Evolutionary conservation across 2,329 filamentous ascomycete species (phyloP).

Genomic region (Cadophora luteo-olivacea): DNA sequence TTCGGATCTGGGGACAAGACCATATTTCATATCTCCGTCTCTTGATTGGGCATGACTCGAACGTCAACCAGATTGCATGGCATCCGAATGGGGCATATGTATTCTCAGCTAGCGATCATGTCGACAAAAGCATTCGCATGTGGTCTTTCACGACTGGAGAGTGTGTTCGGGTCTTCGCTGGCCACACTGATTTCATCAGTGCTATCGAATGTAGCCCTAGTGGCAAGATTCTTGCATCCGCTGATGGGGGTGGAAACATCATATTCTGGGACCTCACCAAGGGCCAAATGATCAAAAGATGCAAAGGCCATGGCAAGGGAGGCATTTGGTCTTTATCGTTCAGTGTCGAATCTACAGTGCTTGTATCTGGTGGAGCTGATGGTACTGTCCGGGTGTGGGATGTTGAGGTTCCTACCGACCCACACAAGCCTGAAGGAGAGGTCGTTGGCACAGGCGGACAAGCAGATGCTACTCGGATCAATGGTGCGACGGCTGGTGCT

Average conservation of each 20-base stretch:
- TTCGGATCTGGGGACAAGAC: constrained; percentile 90
- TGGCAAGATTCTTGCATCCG: constrained; percentile 89
- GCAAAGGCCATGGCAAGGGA: constrained; percentile 90
- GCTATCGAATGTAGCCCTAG: constrained; percentile 85
- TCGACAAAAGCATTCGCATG: constrained; percentile 92
- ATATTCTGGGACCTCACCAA: constrained; percentile 94
- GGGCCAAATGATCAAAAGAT: constrained; percentile 86
- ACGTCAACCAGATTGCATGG: constrained; percentile 91
- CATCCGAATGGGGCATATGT: constrained; percentile 94
- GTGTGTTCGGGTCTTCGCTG: constrained; percentile 89
- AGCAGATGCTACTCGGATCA: constrained; percentile 57
- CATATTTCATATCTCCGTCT: constrained; percentile 88
- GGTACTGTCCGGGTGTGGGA: constrained; percentile 96
- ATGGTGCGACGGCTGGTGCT: constrained; percentile 38
- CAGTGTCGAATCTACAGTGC: constrained; percentile 88
- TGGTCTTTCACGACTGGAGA: constrained; percentile 91
- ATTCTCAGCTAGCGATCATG: constrained; percentile 87
- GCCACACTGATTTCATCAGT: constrained; percentile 87
- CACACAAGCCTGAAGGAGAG: constrained; percentile 57
- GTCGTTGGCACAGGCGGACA: constrained; percentile 50
- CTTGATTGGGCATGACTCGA: constrained; percentile 90
- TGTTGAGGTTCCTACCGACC: constrained; percentile 74
- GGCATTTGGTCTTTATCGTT: constrained; percentile 94
- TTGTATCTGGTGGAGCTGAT: constrained; percentile 90
- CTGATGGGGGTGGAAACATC: constrained; percentile 87